Evolutionary conservation across 805 yeast genomes (phyloP).

Genomic region (Candida succiphila): DNA sequence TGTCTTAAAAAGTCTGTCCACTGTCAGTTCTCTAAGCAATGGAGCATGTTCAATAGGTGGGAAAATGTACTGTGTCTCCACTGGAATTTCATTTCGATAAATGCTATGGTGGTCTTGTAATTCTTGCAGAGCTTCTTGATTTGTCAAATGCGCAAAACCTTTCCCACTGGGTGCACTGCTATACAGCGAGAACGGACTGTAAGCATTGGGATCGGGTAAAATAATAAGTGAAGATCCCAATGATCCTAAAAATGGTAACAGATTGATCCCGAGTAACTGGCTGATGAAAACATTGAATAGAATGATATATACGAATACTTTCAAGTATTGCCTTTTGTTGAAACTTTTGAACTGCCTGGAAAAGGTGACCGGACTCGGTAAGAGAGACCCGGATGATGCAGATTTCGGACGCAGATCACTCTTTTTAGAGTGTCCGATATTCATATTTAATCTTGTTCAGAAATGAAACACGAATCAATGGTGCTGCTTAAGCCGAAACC

Average conservation of each 20-base stretch:
- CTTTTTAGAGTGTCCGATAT: conserved; percentile 16
- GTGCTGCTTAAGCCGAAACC: no score
- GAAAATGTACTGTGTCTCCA: conserved; percentile 46
- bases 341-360: conserved; percentile 6
- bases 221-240: neutral
- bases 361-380: conserved; percentile 13
- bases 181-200: no score
- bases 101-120: conserved; percentile 29
- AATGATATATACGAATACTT: conserved; percentile 3
- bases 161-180: neutral
- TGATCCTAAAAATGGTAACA: conserved; percentile 1
- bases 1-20: conserved; percentile 39
- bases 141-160: conserved; percentile 14
- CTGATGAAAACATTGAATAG: conserved; percentile 1
- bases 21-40: conserved; percentile 44
- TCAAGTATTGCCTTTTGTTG: conserved; percentile 1
- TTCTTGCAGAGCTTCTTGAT: conserved; percentile 11
- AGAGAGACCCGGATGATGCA: conserved; percentile 5
- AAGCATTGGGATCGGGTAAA: neutral
- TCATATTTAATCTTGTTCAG: conserved; percentile 8
- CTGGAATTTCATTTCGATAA: conserved; percentile 33
- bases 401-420: conserved; percentile 15
- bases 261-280: conserved; percentile 23
- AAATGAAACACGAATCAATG: no score
- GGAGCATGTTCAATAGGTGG: conserved; percentile 73